Base-by-base conservation (phyloP, 768 basidiomycete genomes). In the Suillus discolor region DNA sequence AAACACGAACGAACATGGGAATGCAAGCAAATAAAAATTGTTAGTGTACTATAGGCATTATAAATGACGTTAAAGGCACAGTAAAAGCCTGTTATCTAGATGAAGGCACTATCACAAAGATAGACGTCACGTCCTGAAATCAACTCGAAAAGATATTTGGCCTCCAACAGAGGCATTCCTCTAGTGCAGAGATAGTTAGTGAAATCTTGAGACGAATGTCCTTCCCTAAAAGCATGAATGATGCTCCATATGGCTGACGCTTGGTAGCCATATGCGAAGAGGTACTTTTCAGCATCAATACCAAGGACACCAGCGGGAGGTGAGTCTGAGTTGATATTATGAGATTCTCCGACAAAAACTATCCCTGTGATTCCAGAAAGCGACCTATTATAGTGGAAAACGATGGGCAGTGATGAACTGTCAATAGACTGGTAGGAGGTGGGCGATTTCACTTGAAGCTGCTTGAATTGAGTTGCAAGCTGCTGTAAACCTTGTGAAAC, bases 111-210 rank as follows among this genome's bases (percentile, higher is more conserved):
- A 4, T 60, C 59, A 6, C 1, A 9, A 2, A 23, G 28, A 39
- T 45, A 62, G 49, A 42, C 6, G 2, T 18, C 13, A 16, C 6
- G 11, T 13, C 49, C 49, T 44, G 61, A 45, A 36, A 62, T 62
- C 41, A 62, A 49, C 45, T 62, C 49, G 7, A 62, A 62, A 7
- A 62, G 20, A n/a, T 62, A 62, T 20, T 57, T 2, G 2, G 61
- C 61, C 61, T 62, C 61, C 41, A 49, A 23, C 41, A 45, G 23
- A 45, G 61, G 25, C 61, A 62, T 62, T 34, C 49, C 61, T 47
- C n/a, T 42, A 55, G 61, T 15, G 20, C 41, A 62, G 4, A 55
- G 4, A 15, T 55, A 47, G 45, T 47, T 6, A 6, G 45, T n/a
- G 6, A 62, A 62, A 25, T 47, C 45, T 47, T 47, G 45, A 47